Evolutionary conservation across 139 green algal genomes (phyloP).

Genomic region (Raphidocelis subcapitata): DNA sequence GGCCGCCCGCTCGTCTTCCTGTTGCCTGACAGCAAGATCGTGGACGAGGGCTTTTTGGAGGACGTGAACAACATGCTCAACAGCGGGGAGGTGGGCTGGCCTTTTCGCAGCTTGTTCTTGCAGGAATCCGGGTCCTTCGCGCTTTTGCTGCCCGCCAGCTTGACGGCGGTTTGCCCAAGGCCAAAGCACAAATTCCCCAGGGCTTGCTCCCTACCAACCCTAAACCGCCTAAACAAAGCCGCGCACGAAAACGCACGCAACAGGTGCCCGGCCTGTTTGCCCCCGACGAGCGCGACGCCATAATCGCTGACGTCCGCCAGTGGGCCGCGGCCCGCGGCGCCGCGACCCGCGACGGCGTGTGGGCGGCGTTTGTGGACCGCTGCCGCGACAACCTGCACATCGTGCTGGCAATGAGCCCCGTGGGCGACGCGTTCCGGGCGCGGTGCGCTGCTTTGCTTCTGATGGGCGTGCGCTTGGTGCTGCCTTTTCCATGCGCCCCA

Average conservation of each 20-base stretch:
- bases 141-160: no score
- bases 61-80: constrained; percentile 92
- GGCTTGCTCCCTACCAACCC: no score
- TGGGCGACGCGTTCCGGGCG: constrained; percentile 84
- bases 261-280: constrained; percentile 41
- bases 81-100: constrained; percentile 59
- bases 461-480: neutral
- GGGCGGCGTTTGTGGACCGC: constrained; percentile 32
- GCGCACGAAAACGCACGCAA: no score
- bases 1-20: constrained; percentile 75
- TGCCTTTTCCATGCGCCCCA: neutral
- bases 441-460: constrained; percentile 39
- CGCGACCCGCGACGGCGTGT: constrained; percentile 4
- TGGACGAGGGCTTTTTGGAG: constrained; percentile 82
- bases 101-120: constrained; percentile 41
- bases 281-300: constrained; percentile 75
- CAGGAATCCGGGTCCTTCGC: no score
- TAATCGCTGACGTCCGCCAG: constrained; percentile 67
- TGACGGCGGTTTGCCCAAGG: no score
- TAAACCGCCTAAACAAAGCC: no score
- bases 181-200: no score
- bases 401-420: constrained; percentile 87
- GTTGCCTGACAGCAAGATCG: constrained; percentile 75
- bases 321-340: constrained; percentile 36
- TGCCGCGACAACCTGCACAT: constrained; percentile 85